These are phyloP conservation scores for Paecilomyces dactylethromorphus DNA, from an alignment of 2,329 filamentous ascomycete genomes.

Conservation along the genomic window DNA sequence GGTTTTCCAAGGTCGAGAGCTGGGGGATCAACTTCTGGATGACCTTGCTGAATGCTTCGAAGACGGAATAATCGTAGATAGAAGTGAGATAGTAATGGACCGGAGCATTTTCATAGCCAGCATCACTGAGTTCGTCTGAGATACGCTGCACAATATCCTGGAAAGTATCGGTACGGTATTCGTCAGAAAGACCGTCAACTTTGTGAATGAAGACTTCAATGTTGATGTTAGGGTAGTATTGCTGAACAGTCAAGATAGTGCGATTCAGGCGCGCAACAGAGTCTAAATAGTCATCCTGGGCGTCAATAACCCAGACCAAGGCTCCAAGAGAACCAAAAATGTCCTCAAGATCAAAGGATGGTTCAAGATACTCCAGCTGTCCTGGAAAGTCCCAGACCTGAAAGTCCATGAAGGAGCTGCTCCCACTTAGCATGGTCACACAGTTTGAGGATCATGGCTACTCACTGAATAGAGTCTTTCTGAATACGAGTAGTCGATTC, in stretches of 20 bases:
- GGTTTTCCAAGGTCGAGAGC: constrained; percentile 82
- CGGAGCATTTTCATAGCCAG: constrained; percentile 86
- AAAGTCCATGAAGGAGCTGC: constrained; percentile 96
- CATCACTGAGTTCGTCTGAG: constrained; percentile 89
- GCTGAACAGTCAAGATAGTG: constrained; percentile 83
- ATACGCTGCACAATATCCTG: constrained; percentile 95
- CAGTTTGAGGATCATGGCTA: constrained; percentile 9
- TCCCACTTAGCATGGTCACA: constrained; percentile 3
- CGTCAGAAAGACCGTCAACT: constrained; percentile 92
- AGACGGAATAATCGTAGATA: constrained; percentile 98
- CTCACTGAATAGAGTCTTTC: constrained; percentile 91
- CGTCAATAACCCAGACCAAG: constrained; percentile 97
- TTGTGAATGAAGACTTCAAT: constrained; percentile 99
- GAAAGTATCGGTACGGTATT: constrained; percentile 93
- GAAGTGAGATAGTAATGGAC: constrained; percentile 94
- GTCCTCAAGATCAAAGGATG: constrained; percentile 81
- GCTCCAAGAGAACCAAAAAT: constrained; percentile 94
- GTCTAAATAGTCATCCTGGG: constrained; percentile 95
- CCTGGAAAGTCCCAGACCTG: constrained; percentile 98
- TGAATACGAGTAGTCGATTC: constrained; percentile 93
- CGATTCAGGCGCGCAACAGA: constrained; percentile 79
- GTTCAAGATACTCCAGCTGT: constrained; percentile 86
- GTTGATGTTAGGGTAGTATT: constrained; percentile 86
- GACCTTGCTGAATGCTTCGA: constrained; percentile 96
- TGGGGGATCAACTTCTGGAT: constrained; percentile 96